Conservation (phyloP, 495 filamentous ascomycete genomes). For the Trichoderma virens region DNA sequence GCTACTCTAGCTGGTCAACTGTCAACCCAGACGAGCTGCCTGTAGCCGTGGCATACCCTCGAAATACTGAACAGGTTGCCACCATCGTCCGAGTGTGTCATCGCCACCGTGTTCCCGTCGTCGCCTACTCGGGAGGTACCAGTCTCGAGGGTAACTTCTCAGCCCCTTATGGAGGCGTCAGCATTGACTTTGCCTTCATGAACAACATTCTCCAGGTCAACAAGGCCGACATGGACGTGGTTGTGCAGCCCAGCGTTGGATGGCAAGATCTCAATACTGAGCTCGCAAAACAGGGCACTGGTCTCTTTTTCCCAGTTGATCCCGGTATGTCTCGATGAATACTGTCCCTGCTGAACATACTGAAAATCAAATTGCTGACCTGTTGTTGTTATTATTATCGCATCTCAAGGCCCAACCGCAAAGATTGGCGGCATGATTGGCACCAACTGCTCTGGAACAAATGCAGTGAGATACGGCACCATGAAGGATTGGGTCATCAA, state of each 20-base stretch:
- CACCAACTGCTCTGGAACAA: constrained; percentile 73
- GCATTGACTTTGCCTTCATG: constrained; percentile 85
- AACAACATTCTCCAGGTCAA: constrained; percentile 71
- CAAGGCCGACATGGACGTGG: constrained; percentile 82
- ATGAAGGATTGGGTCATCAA: constrained; percentile 87
- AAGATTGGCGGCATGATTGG: constrained; percentile 72
- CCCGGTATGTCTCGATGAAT: constrained; percentile 46
- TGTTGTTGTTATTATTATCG: not conserved
- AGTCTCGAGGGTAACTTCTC: constrained; percentile 87
- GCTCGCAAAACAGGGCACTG: constrained; percentile 57
- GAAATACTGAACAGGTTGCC: constrained; percentile 71
- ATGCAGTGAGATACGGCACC: constrained; percentile 73
- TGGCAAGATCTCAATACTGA: constrained; percentile 85
- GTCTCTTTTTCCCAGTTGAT: constrained; percentile 86
- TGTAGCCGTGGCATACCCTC: constrained; percentile 75
- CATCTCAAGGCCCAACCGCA: constrained; percentile 46
- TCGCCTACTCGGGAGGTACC: constrained; percentile 79
- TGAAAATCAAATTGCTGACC: not conserved
- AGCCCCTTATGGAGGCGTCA: constrained; percentile 75
- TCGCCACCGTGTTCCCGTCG: constrained; percentile 79
- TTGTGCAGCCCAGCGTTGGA: constrained; percentile 83
- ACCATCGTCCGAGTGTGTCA: constrained; percentile 72
- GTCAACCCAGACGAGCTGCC: constrained; percentile 70
- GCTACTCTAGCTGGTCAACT: constrained; percentile 86
- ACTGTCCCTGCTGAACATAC: not conserved